These are phyloP conservation scores for Fraxinus americana DNA, from an alignment of 257 asterid species.

Conservation along the genomic window DNA sequence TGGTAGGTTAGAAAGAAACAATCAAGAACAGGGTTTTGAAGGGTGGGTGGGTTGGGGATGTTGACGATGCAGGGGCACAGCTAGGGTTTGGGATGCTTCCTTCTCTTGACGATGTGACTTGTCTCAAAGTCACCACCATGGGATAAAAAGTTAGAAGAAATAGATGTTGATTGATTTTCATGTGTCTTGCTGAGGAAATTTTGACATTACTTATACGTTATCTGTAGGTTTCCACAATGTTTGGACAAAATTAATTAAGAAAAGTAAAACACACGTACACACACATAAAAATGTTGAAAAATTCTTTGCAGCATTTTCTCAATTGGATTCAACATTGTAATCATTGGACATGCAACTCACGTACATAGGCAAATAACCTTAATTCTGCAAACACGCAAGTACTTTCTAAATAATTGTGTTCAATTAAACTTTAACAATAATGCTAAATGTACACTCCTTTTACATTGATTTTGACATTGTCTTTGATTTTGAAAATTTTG, in stretches of 20 bases:
- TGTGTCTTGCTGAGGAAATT: conserved; percentile 33
- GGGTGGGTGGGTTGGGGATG: conserved; percentile 22
- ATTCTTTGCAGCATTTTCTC: not conserved
- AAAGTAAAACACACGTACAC: conserved; percentile 10
- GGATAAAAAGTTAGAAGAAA: conserved; percentile 28
- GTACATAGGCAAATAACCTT: not conserved
- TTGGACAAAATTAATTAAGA: conserved; percentile 14
- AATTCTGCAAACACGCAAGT: not conserved
- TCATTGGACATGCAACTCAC: not conserved
- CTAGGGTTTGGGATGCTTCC: conserved; percentile 78
- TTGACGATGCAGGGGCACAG: conserved; percentile 68
- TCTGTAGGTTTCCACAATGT: not conserved
- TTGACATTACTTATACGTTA: conserved; percentile 36
- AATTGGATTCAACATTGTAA: not conserved
- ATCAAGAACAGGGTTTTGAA: conserved; percentile 35
- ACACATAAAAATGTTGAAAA: not conserved
- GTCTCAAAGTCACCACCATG: conserved; percentile 68
- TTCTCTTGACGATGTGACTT: conserved; percentile 70
- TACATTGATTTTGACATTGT: too few species aligned
- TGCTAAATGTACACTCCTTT: too few species aligned
- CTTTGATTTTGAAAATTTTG: too few species aligned
- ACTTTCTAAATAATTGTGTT: too few species aligned
- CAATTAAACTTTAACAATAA: too few species aligned
- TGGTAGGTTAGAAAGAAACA: conserved; percentile 39
- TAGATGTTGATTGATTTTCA: conserved; percentile 37